Evolutionary conservation across 352 stramenopile genomes (phyloP), one percentile per base, ranked within the genome.

Genomic region (Phytophthora pini): DNA sequence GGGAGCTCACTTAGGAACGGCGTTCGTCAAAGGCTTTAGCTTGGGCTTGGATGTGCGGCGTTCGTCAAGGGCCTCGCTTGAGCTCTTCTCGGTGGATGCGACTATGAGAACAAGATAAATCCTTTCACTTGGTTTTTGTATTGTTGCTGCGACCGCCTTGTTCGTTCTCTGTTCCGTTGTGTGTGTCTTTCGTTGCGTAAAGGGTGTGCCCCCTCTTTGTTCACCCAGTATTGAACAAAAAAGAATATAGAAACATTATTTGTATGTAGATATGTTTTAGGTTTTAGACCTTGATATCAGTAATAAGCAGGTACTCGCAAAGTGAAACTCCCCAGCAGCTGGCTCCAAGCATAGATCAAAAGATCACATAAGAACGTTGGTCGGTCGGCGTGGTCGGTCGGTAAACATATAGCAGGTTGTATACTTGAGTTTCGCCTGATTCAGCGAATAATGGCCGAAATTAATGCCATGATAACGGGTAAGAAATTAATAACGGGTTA

Each of bases 161-260:
- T 69, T 69, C 32, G 58, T 51, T 68, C 59, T 65, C 41, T 70
- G 61, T 70, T 70, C 48, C 56, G 51, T 66, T 74, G 55, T 62
- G 51, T 51, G 40, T 43, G 50, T 60, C 50, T 54, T 70, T 70
- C 51, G 60, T 68, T 62, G 50, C 51, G 59, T 45, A 49, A 49
- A 49, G 40, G 22, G 20, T 22, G 20, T 22, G 43, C 43, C 13
- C 3, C 7, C 17, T 38, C 49, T 38, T 56, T 56, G 17, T 44
- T 5, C 22, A 12, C 12, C 12, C 22, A 22, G 4, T 29, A 36
- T 26, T n/a, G 44, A 12, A 8, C 40, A 11, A 10, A 13, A 41
- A 17, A 43, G 1, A 36, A 2, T 4, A 4, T 2, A 36, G 12
- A 36, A 36, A 36, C 31, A 36, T 4, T 2, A 0, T 34, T 34